Evolutionary conservation across 1,284 basidiomycete species (phyloP).

Genomic region (Mycosarcoma maydis): DNA sequence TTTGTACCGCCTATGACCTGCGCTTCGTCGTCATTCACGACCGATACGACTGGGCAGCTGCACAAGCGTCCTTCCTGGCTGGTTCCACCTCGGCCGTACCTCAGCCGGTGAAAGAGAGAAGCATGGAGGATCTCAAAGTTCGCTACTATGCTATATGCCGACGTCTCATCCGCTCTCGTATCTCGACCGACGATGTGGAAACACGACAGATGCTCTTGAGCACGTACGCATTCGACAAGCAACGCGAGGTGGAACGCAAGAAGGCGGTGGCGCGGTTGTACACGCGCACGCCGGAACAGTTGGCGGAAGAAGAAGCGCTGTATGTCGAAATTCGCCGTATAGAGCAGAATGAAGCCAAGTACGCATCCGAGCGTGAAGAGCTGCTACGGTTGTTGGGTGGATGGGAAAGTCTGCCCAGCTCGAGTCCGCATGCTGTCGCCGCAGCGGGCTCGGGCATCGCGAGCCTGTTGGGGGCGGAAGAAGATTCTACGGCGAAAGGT

Average conservation of each 20-base stretch:
- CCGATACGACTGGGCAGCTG: slow-evolving; percentile 77
- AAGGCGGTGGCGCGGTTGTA: slow-evolving; percentile 86
- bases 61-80: slow-evolving; percentile 17
- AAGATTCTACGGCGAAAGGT: slow-evolving; percentile 24
- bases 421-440: slow-evolving; percentile 51
- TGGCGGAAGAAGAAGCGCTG: slow-evolving; percentile 93
- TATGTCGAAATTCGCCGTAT: slow-evolving; percentile 93
- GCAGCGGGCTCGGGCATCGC: slow-evolving; percentile 61
- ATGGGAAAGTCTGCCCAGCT: slow-evolving; percentile 63
- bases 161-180: slow-evolving; percentile 81
- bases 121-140: slow-evolving; percentile 85
- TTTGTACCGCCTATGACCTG: slow-evolving; percentile 84
- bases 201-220: slow-evolving; percentile 59
- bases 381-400: slow-evolving; percentile 79
- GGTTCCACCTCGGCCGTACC: background rate
- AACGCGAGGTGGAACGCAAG: slow-evolving; percentile 88
- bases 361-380: slow-evolving; percentile 88
- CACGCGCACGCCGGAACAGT: slow-evolving; percentile 84
- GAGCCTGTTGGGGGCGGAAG: slow-evolving; percentile 27
- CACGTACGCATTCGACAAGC: slow-evolving; percentile 71
- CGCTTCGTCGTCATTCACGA: slow-evolving; percentile 92
- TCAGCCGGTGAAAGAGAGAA: slow-evolving; percentile 29
- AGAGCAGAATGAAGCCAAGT: slow-evolving; percentile 89
- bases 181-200: slow-evolving; percentile 60
- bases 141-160: slow-evolving; percentile 93